Conservation (phyloP, 2,329 filamentous ascomycete genomes). For the Pestalotiopsis sp. region DNA sequence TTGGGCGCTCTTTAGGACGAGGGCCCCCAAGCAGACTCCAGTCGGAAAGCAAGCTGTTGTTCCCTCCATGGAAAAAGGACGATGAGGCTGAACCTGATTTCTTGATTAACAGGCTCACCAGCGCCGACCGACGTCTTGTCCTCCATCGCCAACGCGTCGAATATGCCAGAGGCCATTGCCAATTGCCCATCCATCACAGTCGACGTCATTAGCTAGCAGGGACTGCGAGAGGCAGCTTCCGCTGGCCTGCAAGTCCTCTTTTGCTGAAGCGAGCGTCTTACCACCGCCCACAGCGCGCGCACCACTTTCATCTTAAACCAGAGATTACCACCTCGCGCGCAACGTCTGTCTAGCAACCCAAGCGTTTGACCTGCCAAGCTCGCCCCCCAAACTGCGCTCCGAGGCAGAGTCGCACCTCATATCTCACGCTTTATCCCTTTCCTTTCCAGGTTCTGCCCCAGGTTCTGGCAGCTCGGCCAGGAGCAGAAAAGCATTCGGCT, state of each 20-base stretch:
- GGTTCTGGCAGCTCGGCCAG: background rate
- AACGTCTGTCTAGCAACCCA: background rate
- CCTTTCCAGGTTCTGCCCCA: background rate
- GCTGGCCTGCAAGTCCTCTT: slow-evolving; percentile 6
- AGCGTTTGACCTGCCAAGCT: background rate
- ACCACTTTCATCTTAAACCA: background rate
- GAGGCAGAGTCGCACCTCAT: background rate
- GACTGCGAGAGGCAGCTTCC: slow-evolving; percentile 5
- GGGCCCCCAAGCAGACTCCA: background rate
- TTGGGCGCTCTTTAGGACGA: background rate
- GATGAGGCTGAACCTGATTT: slow-evolving; percentile 13
- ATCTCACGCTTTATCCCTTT: background rate
- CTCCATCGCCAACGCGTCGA: slow-evolving; percentile 5
- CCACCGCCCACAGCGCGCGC: background rate
- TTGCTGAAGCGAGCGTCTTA: background rate
- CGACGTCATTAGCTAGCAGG: slow-evolving; percentile 10
- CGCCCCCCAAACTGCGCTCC: background rate
- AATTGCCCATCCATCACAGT: slow-evolving; percentile 4
- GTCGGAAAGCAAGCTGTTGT: background rate
- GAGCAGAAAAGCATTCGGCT: background rate
- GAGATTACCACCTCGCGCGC: background rate
- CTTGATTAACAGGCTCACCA: background rate
- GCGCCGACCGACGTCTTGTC: slow-evolving; percentile 3
- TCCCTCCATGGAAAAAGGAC: background rate
- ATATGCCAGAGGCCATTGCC: background rate